Evolutionary conservation across 1,284 basidiomycete species (phyloP).

Genomic region (Rhodotorula sp.): DNA sequence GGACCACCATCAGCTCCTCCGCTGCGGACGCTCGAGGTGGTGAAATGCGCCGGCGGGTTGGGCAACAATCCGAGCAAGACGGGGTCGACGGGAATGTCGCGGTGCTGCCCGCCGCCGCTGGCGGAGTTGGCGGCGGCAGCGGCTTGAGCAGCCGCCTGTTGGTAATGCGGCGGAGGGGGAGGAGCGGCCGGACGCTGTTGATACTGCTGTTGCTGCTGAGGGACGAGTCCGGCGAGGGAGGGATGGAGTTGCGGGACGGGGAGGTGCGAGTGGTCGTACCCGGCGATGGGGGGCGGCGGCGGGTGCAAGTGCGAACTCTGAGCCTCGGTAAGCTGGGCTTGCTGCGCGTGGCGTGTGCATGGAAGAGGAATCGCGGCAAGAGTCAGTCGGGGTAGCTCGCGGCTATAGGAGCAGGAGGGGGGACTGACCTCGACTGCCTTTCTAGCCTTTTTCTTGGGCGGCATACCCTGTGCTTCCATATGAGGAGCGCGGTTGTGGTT

Average conservation of each 20-base stretch:
- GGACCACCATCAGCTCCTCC: conserved; percentile 9
- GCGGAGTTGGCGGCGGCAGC: neutral
- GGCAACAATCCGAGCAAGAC: neutral
- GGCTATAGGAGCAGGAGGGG: too few relatives aligned
- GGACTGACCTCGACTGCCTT: conserved; percentile 1
- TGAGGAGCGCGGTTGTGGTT: fast-evolving
- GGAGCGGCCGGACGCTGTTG: neutral
- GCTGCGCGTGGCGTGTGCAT: too few relatives aligned
- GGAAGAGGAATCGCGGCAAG: too few relatives aligned
- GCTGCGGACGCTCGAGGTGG: neutral
- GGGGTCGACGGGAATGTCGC: conserved; percentile 24
- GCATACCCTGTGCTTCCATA: neutral
- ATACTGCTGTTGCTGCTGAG: neutral
- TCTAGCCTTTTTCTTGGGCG: conserved; percentile 19
- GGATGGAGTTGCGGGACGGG: neutral
- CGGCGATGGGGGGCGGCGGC: too few relatives aligned
- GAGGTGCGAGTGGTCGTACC: too few relatives aligned
- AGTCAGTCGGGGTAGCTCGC: too few relatives aligned
- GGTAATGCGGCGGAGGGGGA: neutral
- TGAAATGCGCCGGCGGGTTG: neutral
- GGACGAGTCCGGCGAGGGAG: conserved; percentile 3
- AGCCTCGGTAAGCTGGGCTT: too few relatives aligned
- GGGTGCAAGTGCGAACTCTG: too few relatives aligned
- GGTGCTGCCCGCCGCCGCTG: neutral
- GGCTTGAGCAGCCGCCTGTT: too few relatives aligned